A percentile compares a stretch with the other conserved stretches of the same genome.
These are phyloP conservation scores for Podospora pseudoanserina DNA, from an alignment of 495 filamentous ascomycete species.

Conservation along the genomic window DNA sequence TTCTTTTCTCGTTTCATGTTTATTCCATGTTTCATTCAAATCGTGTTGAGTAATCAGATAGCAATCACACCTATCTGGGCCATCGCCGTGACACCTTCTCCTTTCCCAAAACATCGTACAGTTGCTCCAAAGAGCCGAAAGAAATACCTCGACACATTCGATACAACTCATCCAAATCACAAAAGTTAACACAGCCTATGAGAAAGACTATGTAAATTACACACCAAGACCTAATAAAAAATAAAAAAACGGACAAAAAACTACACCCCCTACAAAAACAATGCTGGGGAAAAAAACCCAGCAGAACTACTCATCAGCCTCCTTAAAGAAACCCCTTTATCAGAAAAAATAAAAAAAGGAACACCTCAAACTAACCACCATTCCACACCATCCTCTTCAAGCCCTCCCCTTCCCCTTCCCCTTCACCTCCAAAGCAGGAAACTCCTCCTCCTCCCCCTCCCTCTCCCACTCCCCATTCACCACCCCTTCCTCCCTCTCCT, in stretches of 20 bases:
- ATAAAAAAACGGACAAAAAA: neutral
- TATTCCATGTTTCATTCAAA: too few species aligned
- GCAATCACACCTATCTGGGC: too few species aligned
- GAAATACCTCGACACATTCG: too few species aligned
- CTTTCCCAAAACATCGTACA: too few species aligned
- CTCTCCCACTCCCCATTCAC: constrained; percentile 19
- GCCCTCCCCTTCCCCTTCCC: constrained; percentile 41
- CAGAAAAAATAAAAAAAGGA: neutral
- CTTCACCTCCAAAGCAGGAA: constrained; percentile 49
- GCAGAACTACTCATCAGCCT: neutral
- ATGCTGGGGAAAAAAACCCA: too few species aligned
- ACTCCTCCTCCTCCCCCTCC: constrained; percentile 49
- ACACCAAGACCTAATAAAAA: neutral
- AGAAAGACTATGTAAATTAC: too few species aligned
- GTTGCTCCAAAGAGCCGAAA: too few species aligned
- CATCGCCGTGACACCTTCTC: too few species aligned
- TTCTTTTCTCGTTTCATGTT: too few species aligned
- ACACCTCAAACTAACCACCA: neutral
- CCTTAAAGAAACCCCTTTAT: neutral
- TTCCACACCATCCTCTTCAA: neutral
- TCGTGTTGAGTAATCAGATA: too few species aligned
- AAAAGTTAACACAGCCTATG: too few species aligned
- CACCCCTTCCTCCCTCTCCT: constrained; percentile 20
- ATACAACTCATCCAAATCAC: too few species aligned
- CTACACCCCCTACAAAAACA: neutral